These are phyloP conservation scores for Microcos paniculata DNA, from an alignment of 345 rosid species.

Conservation along the genomic window DNA sequence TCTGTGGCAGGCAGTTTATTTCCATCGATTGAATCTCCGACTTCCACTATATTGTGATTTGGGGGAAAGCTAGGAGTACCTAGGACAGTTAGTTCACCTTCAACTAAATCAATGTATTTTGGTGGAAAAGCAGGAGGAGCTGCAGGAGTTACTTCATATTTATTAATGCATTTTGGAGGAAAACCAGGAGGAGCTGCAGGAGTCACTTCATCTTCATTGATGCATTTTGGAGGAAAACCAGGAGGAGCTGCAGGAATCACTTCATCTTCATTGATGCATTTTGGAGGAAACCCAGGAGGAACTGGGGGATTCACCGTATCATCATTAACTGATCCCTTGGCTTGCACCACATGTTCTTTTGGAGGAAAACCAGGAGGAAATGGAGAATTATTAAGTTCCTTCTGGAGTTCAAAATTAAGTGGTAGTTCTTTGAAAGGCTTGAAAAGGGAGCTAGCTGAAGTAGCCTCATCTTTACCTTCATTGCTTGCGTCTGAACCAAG, in stretches of 20 bases:
- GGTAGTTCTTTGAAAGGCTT: background rate
- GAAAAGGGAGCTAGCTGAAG: background rate
- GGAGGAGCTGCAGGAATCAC: conserved; percentile 7
- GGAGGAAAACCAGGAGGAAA: conserved; percentile 5
- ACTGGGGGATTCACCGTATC: no score
- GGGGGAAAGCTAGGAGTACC: conserved; percentile 22
- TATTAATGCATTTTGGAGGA: background rate
- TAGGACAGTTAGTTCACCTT: conserved; percentile 3
- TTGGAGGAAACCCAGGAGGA: background rate
- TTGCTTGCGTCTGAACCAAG: background rate
- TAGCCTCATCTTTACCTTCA: background rate
- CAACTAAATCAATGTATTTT: conserved; percentile 2
- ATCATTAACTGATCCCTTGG: background rate
- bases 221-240: conserved; percentile 17
- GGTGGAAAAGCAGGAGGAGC: conserved; percentile 29
- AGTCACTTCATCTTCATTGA: background rate
- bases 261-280: background rate
- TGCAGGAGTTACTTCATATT: conserved; percentile 9
- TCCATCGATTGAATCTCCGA: background rate
- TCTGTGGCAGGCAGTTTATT: background rate
- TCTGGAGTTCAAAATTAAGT: background rate
- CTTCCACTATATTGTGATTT: background rate
- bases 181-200: background rate
- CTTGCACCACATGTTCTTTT: background rate
- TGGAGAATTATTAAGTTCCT: conserved; percentile 10